Evolutionary conservation across 2,329 filamentous ascomycete species (phyloP), one percentile per base, ranked within the genome.

Genomic region (Curvularia sp.): DNA sequence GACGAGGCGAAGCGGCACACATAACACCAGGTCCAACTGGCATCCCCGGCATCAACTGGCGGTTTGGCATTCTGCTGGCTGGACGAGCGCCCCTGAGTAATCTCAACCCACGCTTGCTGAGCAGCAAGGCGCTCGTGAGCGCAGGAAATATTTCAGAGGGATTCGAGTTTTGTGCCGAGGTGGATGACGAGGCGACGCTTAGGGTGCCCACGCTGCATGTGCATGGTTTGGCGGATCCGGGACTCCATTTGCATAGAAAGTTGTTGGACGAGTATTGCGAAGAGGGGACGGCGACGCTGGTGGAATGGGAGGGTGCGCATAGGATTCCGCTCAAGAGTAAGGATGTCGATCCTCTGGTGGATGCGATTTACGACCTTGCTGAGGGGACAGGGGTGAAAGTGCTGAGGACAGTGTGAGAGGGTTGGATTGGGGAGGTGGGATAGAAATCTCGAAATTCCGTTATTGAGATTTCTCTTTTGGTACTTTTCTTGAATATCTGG

Each of bases 241-340:
- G 86, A 0, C 68, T 92, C 24, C 77, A 84, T 58, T 75, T 85
- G 44, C 89, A 91, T 70, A 77, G 82, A 54, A 78, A 82, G 70
- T 68, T 89, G 64, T 69, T 86, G 50, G 74, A 84, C 8, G 75
- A 84, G 51, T 92, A 88, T 72, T 90, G 87, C 70, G 80, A 85
- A 49, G 70, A 79, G 9, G 82, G 80, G 0, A 85, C 78, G 2
- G 78, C 83, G 5, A 81, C 76, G 39, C 61, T 92, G 46, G 74
- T 93, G 1, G 88, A 92, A 73, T 93, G 90, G 91, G 84, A 91
- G 57, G 90, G 89, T 0, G 83, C 82, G 1, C 91, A 94, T 73
- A 79, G 90, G 5, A 80, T 94, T 49, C 89, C 90, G 1, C 83
- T 93, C 58, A 90, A 89, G 79, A 80, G 78, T 22, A 78, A 75